Percentiles rank a stretch among this genome's conserved stretches.
Evolutionary conservation across 768 basidiomycete species (phyloP).

Genomic region (Leccinum fibrillosum): DNA sequence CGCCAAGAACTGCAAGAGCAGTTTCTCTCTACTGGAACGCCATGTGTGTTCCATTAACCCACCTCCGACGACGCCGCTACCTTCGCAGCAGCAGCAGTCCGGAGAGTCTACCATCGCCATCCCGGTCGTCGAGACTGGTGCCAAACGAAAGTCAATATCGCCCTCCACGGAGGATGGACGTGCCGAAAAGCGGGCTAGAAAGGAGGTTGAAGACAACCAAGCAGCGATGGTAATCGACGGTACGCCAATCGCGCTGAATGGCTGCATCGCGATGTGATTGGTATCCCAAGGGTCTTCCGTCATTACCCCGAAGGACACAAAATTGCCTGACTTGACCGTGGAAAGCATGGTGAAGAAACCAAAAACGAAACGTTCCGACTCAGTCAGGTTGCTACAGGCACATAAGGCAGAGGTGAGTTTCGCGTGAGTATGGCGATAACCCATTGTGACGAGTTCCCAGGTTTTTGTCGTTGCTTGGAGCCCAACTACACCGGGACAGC

Average conservation of each 20-base stretch:
- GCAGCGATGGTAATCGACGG: conserved; percentile 41
- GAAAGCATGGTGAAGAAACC: conserved; percentile 30
- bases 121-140: conserved; percentile 18
- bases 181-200: conserved; percentile 62
- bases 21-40: conserved; percentile 71
- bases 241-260: conserved; percentile 26
- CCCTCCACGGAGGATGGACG: conserved; percentile 46
- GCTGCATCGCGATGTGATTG: conserved; percentile 18
- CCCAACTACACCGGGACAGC: conserved; percentile 51
- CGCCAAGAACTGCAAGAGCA: conserved; percentile 60
- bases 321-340: conserved; percentile 18
- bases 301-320: conserved; percentile 19
- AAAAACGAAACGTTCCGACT: conserved; percentile 38
- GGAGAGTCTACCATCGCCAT: conserved; percentile 9
- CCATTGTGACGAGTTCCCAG: conserved; percentile 35
- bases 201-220: conserved; percentile 40
- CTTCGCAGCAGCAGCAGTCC: conserved; percentile 21
- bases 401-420: conserved; percentile 57
- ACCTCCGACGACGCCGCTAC: conserved; percentile 15
- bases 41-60: conserved; percentile 66
- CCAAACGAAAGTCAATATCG: conserved; percentile 52
- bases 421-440: conserved; percentile 13
- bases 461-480: conserved; percentile 84
- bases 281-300: conserved; percentile 13
- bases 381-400: conserved; percentile 45